Evolutionary conservation across 257 asterid species (phyloP), one percentile per base, ranked within the genome.

Genomic region (Nicotiana paniculata): DNA sequence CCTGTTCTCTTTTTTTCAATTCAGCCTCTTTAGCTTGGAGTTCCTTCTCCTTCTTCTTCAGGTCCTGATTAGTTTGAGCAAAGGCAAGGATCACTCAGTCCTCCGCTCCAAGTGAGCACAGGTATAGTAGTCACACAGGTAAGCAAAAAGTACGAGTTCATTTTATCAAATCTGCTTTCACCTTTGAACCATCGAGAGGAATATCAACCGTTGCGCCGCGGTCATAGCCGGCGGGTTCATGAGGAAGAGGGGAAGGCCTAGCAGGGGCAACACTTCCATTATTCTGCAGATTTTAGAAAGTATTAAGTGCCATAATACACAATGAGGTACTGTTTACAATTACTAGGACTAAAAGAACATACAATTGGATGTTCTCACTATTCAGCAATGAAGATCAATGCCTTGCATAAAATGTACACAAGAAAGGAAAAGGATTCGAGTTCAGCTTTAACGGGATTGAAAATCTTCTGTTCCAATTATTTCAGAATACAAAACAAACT

Each of bases 21-120:
- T 93, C 98, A 80, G 96, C 97, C 90, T 95, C 98, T 89, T 86
- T 93, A 84, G 93, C 98, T 87, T 89, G 91, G 80, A 95, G 97
- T 86, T 95, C 98, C 85, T 88, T 90, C 87, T 95, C 98, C 83
- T 74, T 90, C 83, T 76, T 90, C 84, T 89, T 93, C 82, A 93
- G 80, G 85, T 95, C 98, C 98, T 95, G 80, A 39, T 79, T 37
- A 79, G 57, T 81, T 33, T 74, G 43, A 83, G 80, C 63, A 48
- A 77, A 77, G 57, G 66, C 68, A 15, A 53, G 39, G 75, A 81
- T 51, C 33, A 51, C 43, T 81, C 67, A 66, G 53, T 13, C 83
- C 26, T 66, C 32, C n/a, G 35, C 80, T 15, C 64, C 80, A 75
- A 26, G 53, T 51, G 63, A 51, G 51, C 79, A 75, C 63, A 15